Conservation (phyloP, 208 protist species). For the Leishmania tarentolae region DNA sequence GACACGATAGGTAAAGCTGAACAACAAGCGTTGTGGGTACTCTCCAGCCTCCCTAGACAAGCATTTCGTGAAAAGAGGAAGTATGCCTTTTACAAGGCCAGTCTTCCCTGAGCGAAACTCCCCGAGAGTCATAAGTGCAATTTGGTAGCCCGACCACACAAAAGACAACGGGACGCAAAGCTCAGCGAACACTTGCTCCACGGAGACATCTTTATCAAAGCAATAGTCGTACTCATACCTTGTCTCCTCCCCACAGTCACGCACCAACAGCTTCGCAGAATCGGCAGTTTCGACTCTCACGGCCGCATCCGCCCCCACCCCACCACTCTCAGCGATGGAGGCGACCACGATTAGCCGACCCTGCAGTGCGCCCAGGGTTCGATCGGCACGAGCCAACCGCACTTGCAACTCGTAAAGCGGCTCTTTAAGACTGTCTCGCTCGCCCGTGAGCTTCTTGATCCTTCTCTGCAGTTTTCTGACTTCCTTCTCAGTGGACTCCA, state of each 20-base stretch:
- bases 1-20: constrained; percentile 39
- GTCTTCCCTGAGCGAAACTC: constrained; percentile 40
- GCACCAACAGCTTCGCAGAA: constrained; percentile 41
- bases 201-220: constrained; percentile 24
- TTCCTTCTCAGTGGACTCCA: constrained; percentile 22
- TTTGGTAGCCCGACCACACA: constrained; percentile 41
- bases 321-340: constrained; percentile 10
- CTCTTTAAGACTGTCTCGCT: constrained; percentile 31
- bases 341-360: constrained; percentile 45
- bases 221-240: constrained; percentile 47
- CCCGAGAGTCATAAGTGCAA: constrained; percentile 41
- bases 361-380: constrained; percentile 36
- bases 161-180: constrained; percentile 30
- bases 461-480: constrained; percentile 48
- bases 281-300: constrained; percentile 28
- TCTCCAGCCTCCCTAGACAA: constrained; percentile 16
- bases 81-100: constrained; percentile 28
- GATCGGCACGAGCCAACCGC: constrained; percentile 38
- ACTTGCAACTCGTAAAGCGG: constrained; percentile 43
- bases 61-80: constrained; percentile 40
- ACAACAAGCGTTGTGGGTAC: constrained; percentile 5
- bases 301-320: neutral
- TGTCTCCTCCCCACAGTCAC: constrained; percentile 36
- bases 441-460: constrained; percentile 33
- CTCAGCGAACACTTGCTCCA: constrained; percentile 41